Evolutionary conservation across 1,284 basidiomycete species (phyloP).

Genomic region (Moesziomyces aphidis): DNA sequence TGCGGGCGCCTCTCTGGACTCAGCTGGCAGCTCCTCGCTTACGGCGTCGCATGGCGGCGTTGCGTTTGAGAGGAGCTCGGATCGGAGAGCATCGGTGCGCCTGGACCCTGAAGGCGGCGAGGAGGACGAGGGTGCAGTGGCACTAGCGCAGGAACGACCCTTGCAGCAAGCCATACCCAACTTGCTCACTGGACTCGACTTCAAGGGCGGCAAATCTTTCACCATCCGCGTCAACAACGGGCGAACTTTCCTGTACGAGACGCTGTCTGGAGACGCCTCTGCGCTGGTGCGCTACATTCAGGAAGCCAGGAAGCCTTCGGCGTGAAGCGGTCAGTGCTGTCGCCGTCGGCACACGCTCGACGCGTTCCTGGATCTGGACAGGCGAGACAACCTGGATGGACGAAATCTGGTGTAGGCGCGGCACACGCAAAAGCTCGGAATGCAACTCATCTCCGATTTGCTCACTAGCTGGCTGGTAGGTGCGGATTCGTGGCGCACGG

Average conservation of each 20-base stretch:
- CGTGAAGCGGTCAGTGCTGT: background rate
- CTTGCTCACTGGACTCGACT: slow-evolving; percentile 47
- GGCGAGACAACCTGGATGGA: background rate
- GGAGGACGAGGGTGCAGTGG: background rate
- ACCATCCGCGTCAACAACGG: slow-evolving; percentile 44
- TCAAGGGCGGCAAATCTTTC: slow-evolving; percentile 37
- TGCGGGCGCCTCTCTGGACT: slow-evolving; percentile 48
- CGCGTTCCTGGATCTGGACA: background rate
- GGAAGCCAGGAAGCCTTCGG: slow-evolving; percentile 21
- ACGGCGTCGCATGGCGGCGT: slow-evolving; percentile 1
- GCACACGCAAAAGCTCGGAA: background rate
- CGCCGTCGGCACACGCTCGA: background rate
- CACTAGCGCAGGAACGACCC: background rate
- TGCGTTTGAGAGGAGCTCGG: slow-evolving; percentile 19
- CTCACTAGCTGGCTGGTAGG: background rate
- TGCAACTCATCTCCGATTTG: background rate
- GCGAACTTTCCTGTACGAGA: slow-evolving; percentile 53
- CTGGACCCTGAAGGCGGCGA: slow-evolving; percentile 7
- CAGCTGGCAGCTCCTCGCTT: slow-evolving; percentile 8
- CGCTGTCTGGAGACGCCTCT: slow-evolving; percentile 53
- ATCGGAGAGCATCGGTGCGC: background rate
- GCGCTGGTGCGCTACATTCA: slow-evolving; percentile 53
- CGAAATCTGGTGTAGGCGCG: background rate
- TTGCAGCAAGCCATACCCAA: slow-evolving; percentile 40
- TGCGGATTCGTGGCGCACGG: background rate